Evolutionary conservation across 371 early-diverging fungal species (phyloP).

Genomic region (Coemansia linderi): DNA sequence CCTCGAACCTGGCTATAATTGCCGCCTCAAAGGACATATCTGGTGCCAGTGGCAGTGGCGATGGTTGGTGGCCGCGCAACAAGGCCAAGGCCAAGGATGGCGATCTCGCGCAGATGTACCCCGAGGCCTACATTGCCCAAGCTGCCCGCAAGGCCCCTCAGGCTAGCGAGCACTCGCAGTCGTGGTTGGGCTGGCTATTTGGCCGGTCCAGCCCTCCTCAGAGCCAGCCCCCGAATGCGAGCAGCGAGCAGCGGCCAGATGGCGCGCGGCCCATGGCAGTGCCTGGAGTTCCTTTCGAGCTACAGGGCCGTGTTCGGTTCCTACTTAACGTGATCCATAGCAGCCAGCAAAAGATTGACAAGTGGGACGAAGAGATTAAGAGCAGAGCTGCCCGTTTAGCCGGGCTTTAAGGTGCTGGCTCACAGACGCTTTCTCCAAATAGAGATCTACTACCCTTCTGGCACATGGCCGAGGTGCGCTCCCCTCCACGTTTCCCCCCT

Average conservation of each 20-base stretch:
- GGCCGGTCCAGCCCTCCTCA: slow-evolving; percentile 10
- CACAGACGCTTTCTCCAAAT: background rate
- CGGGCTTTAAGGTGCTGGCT: slow-evolving; percentile 1
- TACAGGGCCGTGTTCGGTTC: slow-evolving; percentile 50
- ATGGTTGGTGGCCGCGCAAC: background rate
- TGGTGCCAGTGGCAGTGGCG: slow-evolving; percentile 5
- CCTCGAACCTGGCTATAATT: slow-evolving; percentile 31
- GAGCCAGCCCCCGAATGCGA: background rate
- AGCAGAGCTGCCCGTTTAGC: slow-evolving; percentile 20
- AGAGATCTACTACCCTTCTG: background rate
- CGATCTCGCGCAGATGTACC: background rate
- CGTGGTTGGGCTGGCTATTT: slow-evolving; percentile 44
- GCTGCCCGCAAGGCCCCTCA: slow-evolving; percentile 6
- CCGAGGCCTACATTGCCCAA: slow-evolving; percentile 39
- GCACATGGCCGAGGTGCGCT: background rate
- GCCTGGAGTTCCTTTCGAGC: slow-evolving; percentile 41
- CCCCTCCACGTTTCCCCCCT: background rate
- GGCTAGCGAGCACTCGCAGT: background rate
- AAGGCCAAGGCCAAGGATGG: slow-evolving; percentile 10
- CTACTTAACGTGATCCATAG: slow-evolving; percentile 35
- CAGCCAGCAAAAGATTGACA: slow-evolving; percentile 46
- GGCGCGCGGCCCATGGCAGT: slow-evolving; percentile 13
- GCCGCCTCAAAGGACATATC: slow-evolving; percentile 23
- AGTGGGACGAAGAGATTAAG: slow-evolving; percentile 28
- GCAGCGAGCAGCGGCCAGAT: background rate